phyloP scores from a whole-genome alignment of 2,329 filamentous ascomycete species.

The Penicillium decumbens region DNA sequence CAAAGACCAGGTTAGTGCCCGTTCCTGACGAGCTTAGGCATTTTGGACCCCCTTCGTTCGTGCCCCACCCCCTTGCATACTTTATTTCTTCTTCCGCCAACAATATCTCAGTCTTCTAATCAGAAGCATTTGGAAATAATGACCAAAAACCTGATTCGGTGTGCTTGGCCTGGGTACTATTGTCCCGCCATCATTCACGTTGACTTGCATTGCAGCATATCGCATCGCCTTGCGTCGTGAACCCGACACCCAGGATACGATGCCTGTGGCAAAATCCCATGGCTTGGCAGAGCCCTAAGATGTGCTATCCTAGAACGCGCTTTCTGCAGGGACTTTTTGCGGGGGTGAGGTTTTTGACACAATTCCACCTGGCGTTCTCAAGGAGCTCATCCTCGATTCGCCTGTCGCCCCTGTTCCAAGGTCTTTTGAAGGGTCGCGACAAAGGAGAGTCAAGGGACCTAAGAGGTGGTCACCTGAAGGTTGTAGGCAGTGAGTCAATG shows the following conservation, averaged over 20 bases:
- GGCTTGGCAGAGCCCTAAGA: slow-evolving; percentile 6
- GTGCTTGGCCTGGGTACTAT: background rate
- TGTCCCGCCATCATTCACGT: slow-evolving; percentile 1
- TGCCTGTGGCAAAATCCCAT: slow-evolving; percentile 11
- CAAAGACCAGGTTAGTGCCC: background rate
- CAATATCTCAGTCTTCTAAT: background rate
- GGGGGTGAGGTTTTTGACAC: background rate
- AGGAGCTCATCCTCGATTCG: slow-evolving; percentile 1
- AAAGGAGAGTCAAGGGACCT: background rate
- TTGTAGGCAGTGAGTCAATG: background rate
- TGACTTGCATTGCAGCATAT: slow-evolving; percentile 20
- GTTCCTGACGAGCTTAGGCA: background rate
- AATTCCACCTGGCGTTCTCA: background rate
- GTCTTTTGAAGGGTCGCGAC: slow-evolving; percentile 1
- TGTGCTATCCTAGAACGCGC: background rate
- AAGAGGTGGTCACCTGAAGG: background rate
- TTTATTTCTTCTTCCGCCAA: background rate
- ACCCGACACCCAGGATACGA: slow-evolving; percentile 20
- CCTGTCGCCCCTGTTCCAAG: slow-evolving; percentile 1
- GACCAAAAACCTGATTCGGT: background rate
- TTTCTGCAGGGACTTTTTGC: background rate
- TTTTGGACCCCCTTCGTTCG: background rate
- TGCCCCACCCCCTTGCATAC: slow-evolving; percentile 4
- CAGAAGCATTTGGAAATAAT: background rate
- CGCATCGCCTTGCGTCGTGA: slow-evolving; percentile 20